Percentiles rank a stretch among this genome's conserved stretches.
These are phyloP conservation scores for Microascus cirrosus DNA, from an alignment of 2,329 filamentous ascomycete genomes.

Conservation along the genomic window DNA sequence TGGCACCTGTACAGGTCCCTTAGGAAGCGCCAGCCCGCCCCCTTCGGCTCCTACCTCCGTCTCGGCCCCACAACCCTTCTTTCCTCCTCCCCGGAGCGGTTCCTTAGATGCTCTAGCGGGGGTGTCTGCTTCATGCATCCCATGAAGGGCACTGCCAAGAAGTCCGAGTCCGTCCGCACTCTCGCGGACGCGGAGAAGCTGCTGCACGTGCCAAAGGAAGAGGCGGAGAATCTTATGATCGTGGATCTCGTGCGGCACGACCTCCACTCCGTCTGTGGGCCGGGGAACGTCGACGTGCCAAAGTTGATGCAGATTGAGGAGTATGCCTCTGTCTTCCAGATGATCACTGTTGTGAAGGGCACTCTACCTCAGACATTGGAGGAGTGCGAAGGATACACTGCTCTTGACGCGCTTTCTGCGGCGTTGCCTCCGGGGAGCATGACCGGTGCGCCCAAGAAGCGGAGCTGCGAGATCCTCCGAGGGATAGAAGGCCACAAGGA, in stretches of 20 bases:
- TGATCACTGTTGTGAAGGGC: constrained; percentile 80
- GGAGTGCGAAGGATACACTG: constrained; percentile 29
- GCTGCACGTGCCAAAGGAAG: constrained; percentile 74
- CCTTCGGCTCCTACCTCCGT: constrained; percentile 73
- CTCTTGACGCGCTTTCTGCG: constrained; percentile 64
- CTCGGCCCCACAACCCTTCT: constrained; percentile 61
- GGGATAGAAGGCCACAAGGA: constrained; percentile 51
- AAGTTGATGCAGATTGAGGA: constrained; percentile 82
- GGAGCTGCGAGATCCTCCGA: constrained; percentile 73
- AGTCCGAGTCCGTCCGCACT: constrained; percentile 52
- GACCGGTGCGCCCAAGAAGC: constrained; percentile 92
- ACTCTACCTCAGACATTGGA: constrained; percentile 27
- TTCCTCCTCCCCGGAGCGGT: constrained; percentile 81
- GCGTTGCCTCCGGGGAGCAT: constrained; percentile 85
- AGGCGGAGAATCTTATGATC: constrained; percentile 96
- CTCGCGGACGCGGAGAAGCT: constrained; percentile 61
- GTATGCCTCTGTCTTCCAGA: constrained; percentile 82
- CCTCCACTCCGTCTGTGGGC: constrained; percentile 71
- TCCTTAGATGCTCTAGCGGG: constrained; percentile 46
- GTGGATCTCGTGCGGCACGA: constrained; percentile 94
- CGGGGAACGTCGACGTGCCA: constrained; percentile 60
- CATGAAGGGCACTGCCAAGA: constrained; percentile 94
- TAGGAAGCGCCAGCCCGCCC: constrained; percentile 62
- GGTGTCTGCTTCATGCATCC: constrained; percentile 71
- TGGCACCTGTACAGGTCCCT: constrained; percentile 68